Conservation (phyloP, 2,329 filamentous ascomycete genomes). For the Botryotinia globosa region DNA sequence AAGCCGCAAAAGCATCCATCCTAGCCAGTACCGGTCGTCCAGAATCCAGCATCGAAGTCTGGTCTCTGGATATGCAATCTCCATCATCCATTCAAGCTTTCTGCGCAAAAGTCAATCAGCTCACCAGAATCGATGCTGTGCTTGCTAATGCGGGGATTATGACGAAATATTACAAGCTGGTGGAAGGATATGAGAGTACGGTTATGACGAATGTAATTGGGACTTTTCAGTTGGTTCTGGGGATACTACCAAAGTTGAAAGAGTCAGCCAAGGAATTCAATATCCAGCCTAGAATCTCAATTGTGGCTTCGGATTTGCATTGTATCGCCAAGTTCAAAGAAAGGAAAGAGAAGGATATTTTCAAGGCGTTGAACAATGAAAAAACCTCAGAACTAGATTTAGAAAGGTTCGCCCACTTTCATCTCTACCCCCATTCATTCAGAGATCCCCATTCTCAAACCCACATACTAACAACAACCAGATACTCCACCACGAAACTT, state of each 20-base stretch:
- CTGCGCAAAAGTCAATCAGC: slow-evolving; percentile 24
- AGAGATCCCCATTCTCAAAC: not conserved
- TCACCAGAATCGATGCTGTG: slow-evolving; percentile 46
- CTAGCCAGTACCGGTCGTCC: slow-evolving; percentile 23
- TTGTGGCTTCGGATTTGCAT: slow-evolving; percentile 29
- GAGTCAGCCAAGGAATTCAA: slow-evolving; percentile 21
- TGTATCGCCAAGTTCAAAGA: slow-evolving; percentile 29
- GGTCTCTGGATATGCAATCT: slow-evolving; percentile 28
- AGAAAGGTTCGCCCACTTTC: slow-evolving; percentile 1
- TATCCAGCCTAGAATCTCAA: slow-evolving; percentile 24
- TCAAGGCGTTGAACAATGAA: slow-evolving; percentile 26
- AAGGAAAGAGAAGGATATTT: slow-evolving; percentile 28
- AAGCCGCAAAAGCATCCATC: slow-evolving; percentile 38
- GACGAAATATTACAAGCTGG: not conserved
- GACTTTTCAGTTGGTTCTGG: slow-evolving; percentile 34
- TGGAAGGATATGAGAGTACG: slow-evolving; percentile 28
- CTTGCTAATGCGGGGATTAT: slow-evolving; percentile 40
- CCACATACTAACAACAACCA: not conserved
- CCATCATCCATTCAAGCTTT: slow-evolving; percentile 26
- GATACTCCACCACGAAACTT: slow-evolving; percentile 21
- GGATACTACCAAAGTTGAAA: slow-evolving; percentile 33
- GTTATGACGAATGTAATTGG: slow-evolving; percentile 36
- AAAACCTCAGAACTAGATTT: slow-evolving; percentile 15
- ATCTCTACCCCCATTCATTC: not conserved
- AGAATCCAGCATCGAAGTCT: slow-evolving; percentile 27